Conservation (phyloP, 2,329 filamentous ascomycete species). For the Fusarium tanahbumbuense region DNA sequence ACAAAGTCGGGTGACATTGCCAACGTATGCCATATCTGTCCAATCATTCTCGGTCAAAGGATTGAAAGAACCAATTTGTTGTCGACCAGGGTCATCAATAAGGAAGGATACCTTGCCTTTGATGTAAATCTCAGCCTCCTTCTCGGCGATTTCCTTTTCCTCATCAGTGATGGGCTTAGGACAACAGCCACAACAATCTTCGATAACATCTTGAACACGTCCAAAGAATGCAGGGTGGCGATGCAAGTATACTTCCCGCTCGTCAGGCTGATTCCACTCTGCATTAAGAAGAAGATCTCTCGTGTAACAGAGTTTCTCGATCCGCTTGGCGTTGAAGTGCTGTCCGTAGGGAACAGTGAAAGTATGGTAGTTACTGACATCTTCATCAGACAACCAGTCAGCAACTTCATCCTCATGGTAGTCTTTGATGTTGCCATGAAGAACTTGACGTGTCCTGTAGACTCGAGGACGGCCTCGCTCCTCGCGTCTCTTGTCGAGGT, state of each 20-base stretch:
- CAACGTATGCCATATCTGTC: conserved; percentile 92
- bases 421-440: conserved; percentile 81
- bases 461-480: conserved; percentile 77
- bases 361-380: conserved; percentile 83
- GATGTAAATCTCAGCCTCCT: conserved; percentile 81
- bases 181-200: conserved; percentile 85
- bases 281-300: conserved; percentile 85
- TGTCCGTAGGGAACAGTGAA: conserved; percentile 77
- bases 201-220: conserved; percentile 76
- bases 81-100: conserved; percentile 83
- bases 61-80: conserved; percentile 78
- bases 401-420: conserved; percentile 82
- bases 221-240: conserved; percentile 90
- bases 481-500: conserved; percentile 74
- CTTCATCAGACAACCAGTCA: conserved; percentile 82
- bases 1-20: conserved; percentile 80
- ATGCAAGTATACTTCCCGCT: conserved; percentile 81
- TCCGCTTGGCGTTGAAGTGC: conserved; percentile 72
- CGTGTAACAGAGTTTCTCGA: conserved; percentile 85
- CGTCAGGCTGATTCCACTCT: conserved; percentile 84
- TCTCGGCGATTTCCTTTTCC: conserved; percentile 76
- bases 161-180: conserved; percentile 76
- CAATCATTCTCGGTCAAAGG: conserved; percentile 85
- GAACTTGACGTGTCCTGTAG: conserved; percentile 51
- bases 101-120: conserved; percentile 79